Base-by-base conservation (phyloP, 2,329 filamentous ascomycete genomes). In the Penicillium sp. region DNA sequence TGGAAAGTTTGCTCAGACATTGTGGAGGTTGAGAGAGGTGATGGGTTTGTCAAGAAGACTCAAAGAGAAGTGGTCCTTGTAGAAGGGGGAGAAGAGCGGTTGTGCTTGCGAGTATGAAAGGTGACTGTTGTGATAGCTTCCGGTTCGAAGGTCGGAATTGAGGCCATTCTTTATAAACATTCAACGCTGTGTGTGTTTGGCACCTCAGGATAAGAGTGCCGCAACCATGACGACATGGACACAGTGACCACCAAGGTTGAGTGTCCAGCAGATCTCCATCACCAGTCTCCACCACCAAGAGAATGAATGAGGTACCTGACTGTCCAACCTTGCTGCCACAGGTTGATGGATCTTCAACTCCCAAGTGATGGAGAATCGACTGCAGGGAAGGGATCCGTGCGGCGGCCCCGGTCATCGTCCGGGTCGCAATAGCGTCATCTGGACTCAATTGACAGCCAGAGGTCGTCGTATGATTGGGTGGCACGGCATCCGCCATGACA, bases 1-100 rank as follows among this genome's bases (percentile, higher is more conserved):
- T 77, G 70, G 65, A 71, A 76, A 47, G 73, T 76, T 46, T 66
- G 41, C 9, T 72, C 63, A 39, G 65, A 58, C 64, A 67, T 66
- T 41, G 36, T 64, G 51, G 25, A 36, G 13, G 5, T 40, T 48
- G n/a, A 27, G 26, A 4, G 13, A 12, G 2, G 29, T 32, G 7
- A 8, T 39, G 26, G 12, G 5, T 46, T 3, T 13, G 9, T 7
- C 36, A 27, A 3, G 25, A 11, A 9, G 7, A 29, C 4, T 25
- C 7, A 12, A 33, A 9, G 5, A n/a, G 29, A 36, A 8, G n/a
- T 32, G 4, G 26, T 5, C 11, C 18, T 9, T 34, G 12, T 1
- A 25, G 24, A 24, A n/a, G 8, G 26, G 24, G 24, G 36, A 25
- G 18, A 28, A 4, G 39, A n/a, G 39, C 34, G 4, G 2, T 39